phyloP scores from a whole-genome alignment of 1,139 yeast genomes.

The Yamadazyma kanchanaburiensis region DNA sequence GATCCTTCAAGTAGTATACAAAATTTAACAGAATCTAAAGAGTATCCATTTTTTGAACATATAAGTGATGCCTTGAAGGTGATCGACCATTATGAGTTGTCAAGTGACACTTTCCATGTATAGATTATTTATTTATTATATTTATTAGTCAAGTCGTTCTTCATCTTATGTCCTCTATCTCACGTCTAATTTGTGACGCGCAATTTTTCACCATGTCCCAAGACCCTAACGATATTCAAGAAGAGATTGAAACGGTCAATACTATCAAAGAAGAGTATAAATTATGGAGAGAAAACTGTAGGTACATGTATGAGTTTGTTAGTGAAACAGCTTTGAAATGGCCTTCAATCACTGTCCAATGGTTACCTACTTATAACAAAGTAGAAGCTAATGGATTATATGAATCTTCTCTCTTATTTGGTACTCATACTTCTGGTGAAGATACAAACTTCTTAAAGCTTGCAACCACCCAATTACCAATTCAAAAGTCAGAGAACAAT shows the following conservation, averaged over 20 bases:
- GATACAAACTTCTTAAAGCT: conserved; percentile 75
- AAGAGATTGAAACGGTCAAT: conserved; percentile 28
- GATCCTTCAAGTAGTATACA: conserved; percentile 15
- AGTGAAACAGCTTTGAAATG: conserved; percentile 75
- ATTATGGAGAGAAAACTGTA: conserved; percentile 76
- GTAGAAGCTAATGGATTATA: conserved; percentile 31
- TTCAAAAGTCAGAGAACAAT: conserved; percentile 16
- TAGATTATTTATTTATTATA: conserved; percentile 1
- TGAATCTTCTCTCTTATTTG: conserved; percentile 55
- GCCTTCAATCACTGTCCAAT: conserved; percentile 78
- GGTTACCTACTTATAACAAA: conserved; percentile 54
- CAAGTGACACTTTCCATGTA: neutral
- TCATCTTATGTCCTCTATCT: neutral
- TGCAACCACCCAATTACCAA: conserved; percentile 71
- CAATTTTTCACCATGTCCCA: conserved; percentile 5
- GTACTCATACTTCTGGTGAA: conserved; percentile 85
- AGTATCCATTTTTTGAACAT: conserved; percentile 36
- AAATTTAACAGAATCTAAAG: conserved; percentile 25
- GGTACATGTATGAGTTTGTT: conserved; percentile 76
- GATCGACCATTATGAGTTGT: conserved; percentile 33
- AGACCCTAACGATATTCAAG: conserved; percentile 11
- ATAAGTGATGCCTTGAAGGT: conserved; percentile 42
- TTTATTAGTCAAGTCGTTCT: neutral
- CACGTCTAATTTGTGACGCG: conserved; percentile 1
- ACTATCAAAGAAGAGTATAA: conserved; percentile 68